Percentiles rank a stretch among this genome's conserved stretches.
phyloP scores from a whole-genome alignment of 2,329 filamentous ascomycete species.

The Pseudopithomyces chartarum region DNA sequence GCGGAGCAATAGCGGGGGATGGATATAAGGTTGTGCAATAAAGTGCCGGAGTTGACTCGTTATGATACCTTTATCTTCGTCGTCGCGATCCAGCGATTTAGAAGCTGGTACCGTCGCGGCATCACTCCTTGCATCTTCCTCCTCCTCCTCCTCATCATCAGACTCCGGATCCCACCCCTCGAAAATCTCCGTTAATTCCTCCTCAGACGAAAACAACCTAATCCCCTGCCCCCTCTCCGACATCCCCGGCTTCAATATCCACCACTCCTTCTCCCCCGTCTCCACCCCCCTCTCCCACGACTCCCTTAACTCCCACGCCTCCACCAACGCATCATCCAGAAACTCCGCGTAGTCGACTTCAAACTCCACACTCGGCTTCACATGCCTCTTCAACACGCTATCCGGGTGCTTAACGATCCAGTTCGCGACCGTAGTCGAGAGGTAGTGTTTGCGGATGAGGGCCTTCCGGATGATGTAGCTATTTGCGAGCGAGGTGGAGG shows the following conservation, averaged over 20 bases:
- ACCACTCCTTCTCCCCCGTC: constrained; percentile 71
- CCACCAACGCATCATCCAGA: constrained; percentile 87
- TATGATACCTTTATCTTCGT: constrained; percentile 63
- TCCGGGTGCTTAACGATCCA: constrained; percentile 85
- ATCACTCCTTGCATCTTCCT: constrained; percentile 24
- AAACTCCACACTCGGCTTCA: constrained; percentile 81
- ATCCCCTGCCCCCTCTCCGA: constrained; percentile 95
- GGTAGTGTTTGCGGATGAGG: constrained; percentile 92
- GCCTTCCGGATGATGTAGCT: constrained; percentile 96
- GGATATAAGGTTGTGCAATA: constrained; percentile 92
- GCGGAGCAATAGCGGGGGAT: constrained; percentile 78
- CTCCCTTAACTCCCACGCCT: constrained; percentile 84
- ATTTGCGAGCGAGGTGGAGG: constrained; percentile 72
- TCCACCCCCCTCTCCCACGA: constrained; percentile 65
- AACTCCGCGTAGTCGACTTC: constrained; percentile 98
- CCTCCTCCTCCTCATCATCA: constrained; percentile 62
- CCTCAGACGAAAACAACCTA: constrained; percentile 81
- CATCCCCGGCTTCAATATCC: constrained; percentile 98
- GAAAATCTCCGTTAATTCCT: constrained; percentile 84
- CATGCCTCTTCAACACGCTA: constrained; percentile 69
- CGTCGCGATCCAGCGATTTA: constrained; percentile 39
- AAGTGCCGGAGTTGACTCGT: constrained; percentile 95
- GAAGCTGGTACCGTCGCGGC: constrained; percentile 21
- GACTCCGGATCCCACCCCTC: constrained; percentile 85
- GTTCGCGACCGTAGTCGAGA: constrained; percentile 79